A percentile compares a stretch with the other conserved stretches of the same genome.
Conservation (phyloP, 805 yeast species). For the Candida qinlingensis region DNA sequence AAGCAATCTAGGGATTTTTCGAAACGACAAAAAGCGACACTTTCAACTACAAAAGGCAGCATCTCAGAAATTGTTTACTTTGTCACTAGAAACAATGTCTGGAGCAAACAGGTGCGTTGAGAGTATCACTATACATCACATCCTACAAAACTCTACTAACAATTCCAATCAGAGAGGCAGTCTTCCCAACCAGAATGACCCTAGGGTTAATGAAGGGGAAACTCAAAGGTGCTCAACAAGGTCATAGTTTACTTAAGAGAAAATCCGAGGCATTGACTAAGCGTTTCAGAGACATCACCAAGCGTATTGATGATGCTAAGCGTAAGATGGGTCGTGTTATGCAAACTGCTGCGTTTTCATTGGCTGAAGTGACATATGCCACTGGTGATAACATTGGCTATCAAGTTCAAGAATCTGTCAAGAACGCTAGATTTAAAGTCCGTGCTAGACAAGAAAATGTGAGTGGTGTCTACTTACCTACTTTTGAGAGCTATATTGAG, state of each 20-base stretch:
- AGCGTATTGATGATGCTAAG: slow-evolving; percentile 81
- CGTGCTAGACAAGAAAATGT: slow-evolving; percentile 93
- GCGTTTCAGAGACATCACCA: slow-evolving; percentile 92
- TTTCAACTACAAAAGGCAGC: neutral
- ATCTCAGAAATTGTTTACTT: neutral
- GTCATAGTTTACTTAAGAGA: slow-evolving; percentile 87
- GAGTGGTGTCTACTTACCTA: slow-evolving; percentile 91
- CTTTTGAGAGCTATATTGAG: slow-evolving; percentile 80
- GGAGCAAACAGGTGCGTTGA: slow-evolving; percentile 21
- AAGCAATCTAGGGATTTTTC: neutral
- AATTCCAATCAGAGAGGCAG: slow-evolving; percentile 66
- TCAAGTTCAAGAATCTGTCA: slow-evolving; percentile 93
- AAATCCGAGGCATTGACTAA: slow-evolving; percentile 96
- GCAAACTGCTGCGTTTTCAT: slow-evolving; percentile 97
- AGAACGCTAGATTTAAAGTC: slow-evolving; percentile 84
- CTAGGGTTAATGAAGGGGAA: slow-evolving; percentile 91
- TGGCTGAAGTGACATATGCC: slow-evolving; percentile 96
- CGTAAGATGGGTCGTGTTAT: slow-evolving; percentile 96
- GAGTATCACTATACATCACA: neutral
- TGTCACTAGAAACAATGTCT: slow-evolving; percentile 10
- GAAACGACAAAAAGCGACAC: slow-evolving; percentile 1
- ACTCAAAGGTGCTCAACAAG: slow-evolving; percentile 95
- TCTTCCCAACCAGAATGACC: slow-evolving; percentile 97
- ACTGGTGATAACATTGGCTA: slow-evolving; percentile 94
- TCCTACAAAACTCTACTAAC: neutral